Evolutionary conservation across 257 asterid genomes (phyloP), one percentile per base, ranked within the genome.

Genomic region (Solanum verrucosum): DNA sequence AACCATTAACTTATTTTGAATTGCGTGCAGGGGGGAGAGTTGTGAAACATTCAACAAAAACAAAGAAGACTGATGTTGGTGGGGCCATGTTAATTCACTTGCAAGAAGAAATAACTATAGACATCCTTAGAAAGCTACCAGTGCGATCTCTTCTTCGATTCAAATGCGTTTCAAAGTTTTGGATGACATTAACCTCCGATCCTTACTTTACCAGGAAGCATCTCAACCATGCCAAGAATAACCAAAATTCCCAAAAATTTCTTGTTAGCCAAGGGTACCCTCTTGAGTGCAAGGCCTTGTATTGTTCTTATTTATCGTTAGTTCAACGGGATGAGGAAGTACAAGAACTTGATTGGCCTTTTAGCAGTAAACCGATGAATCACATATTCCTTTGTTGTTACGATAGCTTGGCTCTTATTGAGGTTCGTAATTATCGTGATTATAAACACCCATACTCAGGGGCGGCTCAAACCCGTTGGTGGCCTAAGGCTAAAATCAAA

Each of bases 121-220:
- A 88, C 46, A 88, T 88, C 60, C 90, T 84, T 77, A 27, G 31
- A 0, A 87, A 84, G 15, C 18, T 87, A 63, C 72, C 90, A 1
- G 87, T 90, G 9, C 83, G 88, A 23, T 72, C 33, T 2, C 7
- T 63, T 63, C 7, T 63, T n/a, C 31, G 16, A n/a, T 63, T 65
- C 18, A 63, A 63, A 63, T n/a, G 16, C 2, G 16, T 27, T 27
- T 27, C 29, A 27, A 27, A 27, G 29, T 27, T 63, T 63, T 11
- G 72, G 1, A n/a, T 65, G 72, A 65, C 33, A 65, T 65, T 65
- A 16, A n/a, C 25, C 3, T 65, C 18, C 8, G 18, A 65, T n/a
- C 16, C 72, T 65, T n/a, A n/a, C 72, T n/a, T 65, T 4, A n/a
- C 31, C 31, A 5, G 0, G 3, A 63, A 63, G 3, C 16, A 63